These are phyloP conservation scores for Lophiostoma macrostomum DNA, from an alignment of 495 filamentous ascomycete species.

Conservation along the genomic window DNA sequence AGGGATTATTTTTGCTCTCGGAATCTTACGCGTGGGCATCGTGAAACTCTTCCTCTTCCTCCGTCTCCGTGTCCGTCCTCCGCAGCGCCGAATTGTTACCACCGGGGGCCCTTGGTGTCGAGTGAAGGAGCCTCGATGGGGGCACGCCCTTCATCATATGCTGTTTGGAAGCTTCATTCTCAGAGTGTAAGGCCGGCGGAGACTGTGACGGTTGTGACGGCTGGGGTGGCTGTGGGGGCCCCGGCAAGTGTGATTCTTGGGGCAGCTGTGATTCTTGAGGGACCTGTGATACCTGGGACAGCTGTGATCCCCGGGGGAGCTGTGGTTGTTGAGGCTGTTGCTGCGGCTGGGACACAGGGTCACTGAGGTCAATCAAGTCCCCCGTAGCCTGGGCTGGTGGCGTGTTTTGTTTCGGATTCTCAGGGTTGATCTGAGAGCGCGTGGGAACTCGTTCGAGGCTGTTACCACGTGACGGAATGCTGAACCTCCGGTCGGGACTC, in stretches of 20 bases:
- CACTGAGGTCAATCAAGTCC: conserved; percentile 45
- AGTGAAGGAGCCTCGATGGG: conserved; percentile 27
- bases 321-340: background rate
- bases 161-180: background rate
- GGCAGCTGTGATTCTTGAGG: background rate
- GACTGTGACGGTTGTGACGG: background rate
- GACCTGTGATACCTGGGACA: background rate
- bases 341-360: conserved; percentile 19
- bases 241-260: background rate
- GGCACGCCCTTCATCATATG: conserved; percentile 9
- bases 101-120: conserved; percentile 4
- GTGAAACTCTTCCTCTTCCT: conserved; percentile 55
- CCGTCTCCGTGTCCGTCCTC: conserved; percentile 50
- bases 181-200: background rate
- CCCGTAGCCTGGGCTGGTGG: conserved; percentile 17
- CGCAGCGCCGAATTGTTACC: conserved; percentile 36
- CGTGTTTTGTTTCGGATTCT: conserved; percentile 45
- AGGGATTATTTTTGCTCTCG: too few species aligned
- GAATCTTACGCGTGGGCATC: conserved; percentile 49
- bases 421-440: conserved; percentile 33
- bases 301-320: background rate
- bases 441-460: conserved; percentile 27
- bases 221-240: background rate
- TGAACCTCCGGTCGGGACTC: conserved; percentile 42
- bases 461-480: conserved; percentile 45